Evolutionary conservation across 257 asterid species (phyloP).

Genomic region (Solanum medicagineum): DNA sequence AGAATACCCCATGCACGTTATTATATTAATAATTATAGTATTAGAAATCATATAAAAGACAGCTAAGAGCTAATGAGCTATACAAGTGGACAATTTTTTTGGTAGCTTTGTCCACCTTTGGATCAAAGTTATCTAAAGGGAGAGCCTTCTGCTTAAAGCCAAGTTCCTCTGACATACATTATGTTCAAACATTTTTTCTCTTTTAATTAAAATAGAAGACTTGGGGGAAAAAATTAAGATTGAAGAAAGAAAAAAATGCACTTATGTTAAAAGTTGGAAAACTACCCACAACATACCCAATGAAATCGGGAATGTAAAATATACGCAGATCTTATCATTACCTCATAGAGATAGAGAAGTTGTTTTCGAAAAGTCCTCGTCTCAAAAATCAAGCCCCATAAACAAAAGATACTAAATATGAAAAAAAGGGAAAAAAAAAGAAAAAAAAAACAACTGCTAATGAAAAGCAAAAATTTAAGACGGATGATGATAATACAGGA

Average conservation of each 20-base stretch:
- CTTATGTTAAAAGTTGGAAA: too few relatives aligned
- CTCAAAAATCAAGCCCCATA: too few relatives aligned
- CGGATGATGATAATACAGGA: too few relatives aligned
- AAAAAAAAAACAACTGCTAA: too few relatives aligned
- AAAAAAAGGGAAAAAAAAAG: fast-evolving
- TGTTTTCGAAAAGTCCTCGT: too few relatives aligned
- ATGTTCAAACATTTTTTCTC: neutral
- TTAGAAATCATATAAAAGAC: neutral
- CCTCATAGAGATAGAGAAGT: too few relatives aligned
- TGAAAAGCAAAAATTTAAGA: too few relatives aligned
- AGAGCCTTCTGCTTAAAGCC: neutral
- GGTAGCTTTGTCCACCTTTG: neutral
- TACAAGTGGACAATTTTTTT: neutral
- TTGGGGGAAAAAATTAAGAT: neutral
- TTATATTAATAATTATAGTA: neutral
- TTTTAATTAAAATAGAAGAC: neutral
- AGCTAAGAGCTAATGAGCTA: neutral
- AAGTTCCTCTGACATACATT: neutral
- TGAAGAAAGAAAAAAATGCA: too few relatives aligned
- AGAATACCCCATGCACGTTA: neutral
- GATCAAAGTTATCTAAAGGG: neutral
- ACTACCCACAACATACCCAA: too few relatives aligned
- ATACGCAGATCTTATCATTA: too few relatives aligned
- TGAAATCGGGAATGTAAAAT: too few relatives aligned
- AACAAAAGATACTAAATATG: too few relatives aligned